A percentile compares a stretch with the other conserved stretches of the same genome.
Evolutionary conservation across 2,329 filamentous ascomycete species (phyloP).

Genomic region (Aspergillus neoniger): DNA sequence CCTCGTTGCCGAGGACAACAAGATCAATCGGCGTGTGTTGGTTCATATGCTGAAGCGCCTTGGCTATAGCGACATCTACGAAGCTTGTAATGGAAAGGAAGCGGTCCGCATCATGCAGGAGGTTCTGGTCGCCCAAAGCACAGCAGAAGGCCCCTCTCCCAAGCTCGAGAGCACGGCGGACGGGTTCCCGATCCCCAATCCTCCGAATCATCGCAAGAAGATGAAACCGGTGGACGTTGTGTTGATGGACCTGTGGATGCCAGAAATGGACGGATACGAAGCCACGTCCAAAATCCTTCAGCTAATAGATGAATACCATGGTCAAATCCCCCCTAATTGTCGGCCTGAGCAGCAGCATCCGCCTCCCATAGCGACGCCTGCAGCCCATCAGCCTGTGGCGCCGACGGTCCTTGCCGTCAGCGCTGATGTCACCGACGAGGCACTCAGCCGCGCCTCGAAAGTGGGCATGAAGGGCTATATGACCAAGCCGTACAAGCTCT

Average conservation of each 20-base stretch:
- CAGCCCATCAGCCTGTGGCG: conserved; percentile 29
- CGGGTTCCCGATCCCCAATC: conserved; percentile 18
- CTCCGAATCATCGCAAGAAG: conserved; percentile 30
- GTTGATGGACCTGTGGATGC: conserved; percentile 78
- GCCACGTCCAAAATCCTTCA: conserved; percentile 64
- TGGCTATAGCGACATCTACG: conserved; percentile 63
- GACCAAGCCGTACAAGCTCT: conserved; percentile 67
- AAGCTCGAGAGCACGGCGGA: conserved; percentile 13
- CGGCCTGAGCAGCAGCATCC: conserved; percentile 7
- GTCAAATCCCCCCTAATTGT: conserved; percentile 23
- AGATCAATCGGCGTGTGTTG: conserved; percentile 68
- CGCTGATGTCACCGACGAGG: conserved; percentile 66
- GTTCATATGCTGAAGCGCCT: conserved; percentile 68
- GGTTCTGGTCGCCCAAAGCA: conserved; percentile 35
- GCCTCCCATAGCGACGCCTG: conserved; percentile 22
- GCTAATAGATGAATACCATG: conserved; percentile 48
- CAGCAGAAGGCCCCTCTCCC: conserved; percentile 13
- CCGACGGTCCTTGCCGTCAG: conserved; percentile 63
- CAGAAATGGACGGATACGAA: conserved; percentile 71
- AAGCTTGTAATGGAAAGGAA: conserved; percentile 69
- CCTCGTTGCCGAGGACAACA: conserved; percentile 72
- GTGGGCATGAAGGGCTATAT: conserved; percentile 69
- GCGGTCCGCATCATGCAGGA: conserved; percentile 63
- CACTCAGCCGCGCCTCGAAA: conserved; percentile 60
- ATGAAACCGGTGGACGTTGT: conserved; percentile 60